Conservation (phyloP, 2,329 filamentous ascomycete genomes). For the Fusarium albosuccineum region DNA sequence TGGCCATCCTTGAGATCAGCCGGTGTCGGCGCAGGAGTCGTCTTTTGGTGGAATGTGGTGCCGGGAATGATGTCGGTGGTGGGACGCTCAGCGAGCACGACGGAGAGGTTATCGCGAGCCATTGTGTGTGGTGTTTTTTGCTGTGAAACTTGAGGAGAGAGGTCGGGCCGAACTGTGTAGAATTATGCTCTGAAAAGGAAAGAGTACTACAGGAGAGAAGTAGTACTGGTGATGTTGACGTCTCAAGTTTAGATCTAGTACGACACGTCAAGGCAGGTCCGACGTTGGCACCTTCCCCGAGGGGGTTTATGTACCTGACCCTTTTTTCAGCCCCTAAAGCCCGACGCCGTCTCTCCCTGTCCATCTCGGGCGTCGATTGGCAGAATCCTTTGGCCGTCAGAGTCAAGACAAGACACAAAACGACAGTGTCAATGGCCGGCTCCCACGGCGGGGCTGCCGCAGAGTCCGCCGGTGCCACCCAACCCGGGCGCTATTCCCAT, state of each 20-base stretch:
- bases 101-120: conserved; percentile 60
- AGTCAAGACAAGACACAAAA: conserved; percentile 8
- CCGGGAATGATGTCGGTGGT: conserved; percentile 71
- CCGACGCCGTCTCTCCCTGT: too few species aligned
- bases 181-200: too few species aligned
- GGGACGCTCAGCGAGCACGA: conserved; percentile 75
- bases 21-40: conserved; percentile 63
- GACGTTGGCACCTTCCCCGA: too few species aligned
- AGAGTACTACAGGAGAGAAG: too few species aligned
- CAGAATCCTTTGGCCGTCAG: neutral
- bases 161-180: too few species aligned
- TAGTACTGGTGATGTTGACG: too few species aligned
- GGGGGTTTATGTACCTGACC: too few species aligned
- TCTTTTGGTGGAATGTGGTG: conserved; percentile 71
- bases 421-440: too few species aligned
- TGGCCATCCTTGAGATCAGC: conserved; percentile 72
- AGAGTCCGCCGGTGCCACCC: conserved; percentile 21
- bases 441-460: neutral
- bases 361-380: neutral
- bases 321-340: too few species aligned
- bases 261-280: too few species aligned
- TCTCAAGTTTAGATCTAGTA: too few species aligned
- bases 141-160: neutral
- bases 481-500: conserved; percentile 43
- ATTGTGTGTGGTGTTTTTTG: conserved; percentile 45